Percentiles rank a stretch among this genome's conserved stretches.
phyloP scores from a whole-genome alignment of 2,329 filamentous ascomycete genomes.

The Colletotrichum gigasporum region DNA sequence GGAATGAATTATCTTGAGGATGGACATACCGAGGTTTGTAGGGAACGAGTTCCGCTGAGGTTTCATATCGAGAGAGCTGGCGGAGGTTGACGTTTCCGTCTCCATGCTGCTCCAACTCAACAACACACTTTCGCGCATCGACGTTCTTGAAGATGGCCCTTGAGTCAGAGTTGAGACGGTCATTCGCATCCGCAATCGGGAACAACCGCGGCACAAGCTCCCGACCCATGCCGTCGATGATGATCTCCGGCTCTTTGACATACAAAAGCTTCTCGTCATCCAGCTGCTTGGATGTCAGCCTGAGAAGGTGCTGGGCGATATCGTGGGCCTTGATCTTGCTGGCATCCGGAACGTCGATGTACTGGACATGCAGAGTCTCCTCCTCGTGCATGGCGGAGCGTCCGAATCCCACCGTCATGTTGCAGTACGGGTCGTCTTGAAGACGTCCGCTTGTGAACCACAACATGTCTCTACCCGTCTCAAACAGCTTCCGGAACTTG shows the following conservation, averaged over 20 bases:
- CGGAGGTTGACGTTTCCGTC: background rate
- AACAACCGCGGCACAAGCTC: conserved; percentile 7
- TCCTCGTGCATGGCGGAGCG: conserved; percentile 8
- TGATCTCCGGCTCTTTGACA: conserved; percentile 11
- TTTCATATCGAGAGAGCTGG: background rate
- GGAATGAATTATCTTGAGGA: no score
- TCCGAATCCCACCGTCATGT: conserved; percentile 27
- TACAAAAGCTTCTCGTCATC: background rate
- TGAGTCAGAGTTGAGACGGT: background rate
- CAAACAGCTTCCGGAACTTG: background rate
- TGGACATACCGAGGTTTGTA: no score
- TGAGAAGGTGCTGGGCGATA: background rate
- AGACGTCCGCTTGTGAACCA: background rate
- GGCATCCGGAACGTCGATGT: background rate
- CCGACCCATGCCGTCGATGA: background rate
- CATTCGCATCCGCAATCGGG: background rate
- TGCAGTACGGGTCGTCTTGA: conserved; percentile 25
- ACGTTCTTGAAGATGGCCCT: background rate
- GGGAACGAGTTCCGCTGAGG: background rate
- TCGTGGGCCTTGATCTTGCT: background rate
- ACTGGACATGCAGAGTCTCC: background rate
- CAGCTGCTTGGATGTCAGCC: background rate
- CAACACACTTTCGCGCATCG: background rate
- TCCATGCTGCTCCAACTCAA: background rate
- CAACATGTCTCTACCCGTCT: background rate